A percentile compares a stretch with the other conserved stretches of the same genome.
phyloP scores from a whole-genome alignment of 768 basidiomycete species.

The Leccinum boreale region DNA sequence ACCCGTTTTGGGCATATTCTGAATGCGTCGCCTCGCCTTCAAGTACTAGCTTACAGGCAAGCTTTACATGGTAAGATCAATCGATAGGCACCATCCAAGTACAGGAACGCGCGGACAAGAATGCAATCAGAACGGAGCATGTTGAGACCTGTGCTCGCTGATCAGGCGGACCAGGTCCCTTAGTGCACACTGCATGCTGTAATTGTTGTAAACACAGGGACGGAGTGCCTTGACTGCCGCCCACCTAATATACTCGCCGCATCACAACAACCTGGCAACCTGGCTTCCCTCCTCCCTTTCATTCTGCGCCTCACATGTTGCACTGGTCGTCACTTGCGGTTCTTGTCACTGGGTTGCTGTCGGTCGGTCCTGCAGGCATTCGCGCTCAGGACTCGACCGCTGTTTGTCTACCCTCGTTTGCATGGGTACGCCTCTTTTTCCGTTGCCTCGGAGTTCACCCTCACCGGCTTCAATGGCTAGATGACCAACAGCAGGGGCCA shows the following conservation, averaged over 20 bases:
- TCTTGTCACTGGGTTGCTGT: conserved; percentile 16
- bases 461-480: conserved; percentile 8
- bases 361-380: conserved; percentile 9
- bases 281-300: background rate
- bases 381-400: conserved; percentile 25
- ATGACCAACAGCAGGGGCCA: conserved; percentile 44
- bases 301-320: conserved; percentile 5
- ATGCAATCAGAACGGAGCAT: background rate
- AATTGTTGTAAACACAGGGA: background rate
- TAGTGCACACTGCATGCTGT: conserved; percentile 1
- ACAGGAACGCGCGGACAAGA: background rate
- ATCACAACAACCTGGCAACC: no score
- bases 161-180: background rate
- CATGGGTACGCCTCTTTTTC: conserved; percentile 24
- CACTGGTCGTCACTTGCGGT: conserved; percentile 17
- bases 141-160: background rate
- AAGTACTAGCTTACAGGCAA: no score
- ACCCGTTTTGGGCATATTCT: background rate
- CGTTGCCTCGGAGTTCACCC: background rate
- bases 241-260: no score
- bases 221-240: no score
- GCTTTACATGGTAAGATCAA: background rate
- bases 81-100: background rate
- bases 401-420: conserved; percentile 19
- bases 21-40: no score